phyloP scores from a whole-genome alignment of 139 green algal species.

The Chlorella sp. region DNA sequence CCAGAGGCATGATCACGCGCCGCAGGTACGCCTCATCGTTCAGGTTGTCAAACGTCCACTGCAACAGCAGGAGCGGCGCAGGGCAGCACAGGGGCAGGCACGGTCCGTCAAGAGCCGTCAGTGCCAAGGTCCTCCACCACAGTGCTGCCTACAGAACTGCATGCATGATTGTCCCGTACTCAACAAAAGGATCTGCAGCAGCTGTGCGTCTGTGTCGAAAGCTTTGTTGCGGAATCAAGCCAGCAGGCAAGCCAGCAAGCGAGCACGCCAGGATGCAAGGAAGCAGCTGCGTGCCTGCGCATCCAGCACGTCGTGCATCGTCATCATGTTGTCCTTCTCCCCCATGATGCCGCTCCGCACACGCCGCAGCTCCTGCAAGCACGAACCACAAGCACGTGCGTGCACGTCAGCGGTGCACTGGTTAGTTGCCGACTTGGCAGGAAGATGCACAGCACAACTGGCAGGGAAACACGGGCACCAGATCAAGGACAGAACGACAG shows the following conservation, averaged over 20 bases:
- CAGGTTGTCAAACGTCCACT: constrained; percentile 93
- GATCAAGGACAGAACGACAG: too few species aligned
- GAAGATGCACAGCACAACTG: too few species aligned
- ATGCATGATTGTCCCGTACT: too few species aligned
- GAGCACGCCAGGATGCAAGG: neutral
- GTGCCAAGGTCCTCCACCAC: too few species aligned
- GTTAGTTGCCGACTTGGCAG: neutral
- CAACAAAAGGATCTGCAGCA: too few species aligned
- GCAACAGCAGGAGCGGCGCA: constrained; percentile 81
- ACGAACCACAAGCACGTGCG: neutral
- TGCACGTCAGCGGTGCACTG: too few species aligned
- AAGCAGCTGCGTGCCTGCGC: constrained; percentile 63
- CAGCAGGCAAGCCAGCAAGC: neutral
- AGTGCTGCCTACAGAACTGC: too few species aligned
- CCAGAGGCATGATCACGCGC: constrained; percentile 94
- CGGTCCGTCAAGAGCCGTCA: too few species aligned
- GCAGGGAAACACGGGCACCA: too few species aligned
- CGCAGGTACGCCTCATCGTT: constrained; percentile 95
- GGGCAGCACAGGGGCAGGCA: too few species aligned
- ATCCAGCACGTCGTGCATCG: constrained; percentile 99
- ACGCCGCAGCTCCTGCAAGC: constrained; percentile 92
- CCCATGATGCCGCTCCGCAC: constrained; percentile 94
- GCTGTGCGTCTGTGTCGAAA: constrained; percentile 90
- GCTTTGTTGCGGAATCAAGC: neutral
- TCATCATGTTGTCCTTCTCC: constrained; percentile 98